Evolutionary conservation across 805 yeast genomes (phyloP), one percentile per base, ranked within the genome.

Genomic region (Starmerella geochares): DNA sequence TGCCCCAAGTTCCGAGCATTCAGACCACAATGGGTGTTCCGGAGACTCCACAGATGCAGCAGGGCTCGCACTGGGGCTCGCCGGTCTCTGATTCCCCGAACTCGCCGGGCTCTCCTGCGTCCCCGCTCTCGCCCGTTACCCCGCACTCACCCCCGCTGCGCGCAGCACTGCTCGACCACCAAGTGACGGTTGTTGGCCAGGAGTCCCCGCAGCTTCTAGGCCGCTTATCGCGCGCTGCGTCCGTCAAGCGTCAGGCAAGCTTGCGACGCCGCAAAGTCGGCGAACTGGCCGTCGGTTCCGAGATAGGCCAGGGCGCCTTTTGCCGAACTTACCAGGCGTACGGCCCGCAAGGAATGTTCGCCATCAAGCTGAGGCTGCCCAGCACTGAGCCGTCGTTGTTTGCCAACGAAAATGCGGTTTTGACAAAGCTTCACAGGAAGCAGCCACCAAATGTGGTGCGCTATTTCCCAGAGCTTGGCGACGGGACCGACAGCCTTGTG

Each of bases 321-420:
- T 85, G 95, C 6, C 74, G 76, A n/a, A 96, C 87, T 3, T 83
- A 78, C 68, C 79, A 76, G 62, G 94, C 90, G 0, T 57, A 66
- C 6, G 56, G 57, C n/a, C 61, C 70, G 6, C 63, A 66, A 25
- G 63, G 72, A 36, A 62, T 67, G 32, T 80, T 83, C 19, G 95
- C 95, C n/a, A 76, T 86, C 58, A 86, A 86, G 62, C 16, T 38
- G 31, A 51, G 59, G 27, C 47, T 49, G 28, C 35, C 52, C 13
- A 51, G 53, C 38, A 56, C 59, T 1, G 33, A 35, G 38, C 46
- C 48, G 19, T 48, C 31, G 31, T 36, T 51, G 16, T 52, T 56
- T 16, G 46, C 36, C 10, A 53, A 51, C 47, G 59, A 56, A 42
- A 40, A 35, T 16, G 23, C 27, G 13, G 49, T 56, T 8, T 51